phyloP scores from a whole-genome alignment of 2,329 filamentous ascomycete species.

The Fusarium hostae region DNA sequence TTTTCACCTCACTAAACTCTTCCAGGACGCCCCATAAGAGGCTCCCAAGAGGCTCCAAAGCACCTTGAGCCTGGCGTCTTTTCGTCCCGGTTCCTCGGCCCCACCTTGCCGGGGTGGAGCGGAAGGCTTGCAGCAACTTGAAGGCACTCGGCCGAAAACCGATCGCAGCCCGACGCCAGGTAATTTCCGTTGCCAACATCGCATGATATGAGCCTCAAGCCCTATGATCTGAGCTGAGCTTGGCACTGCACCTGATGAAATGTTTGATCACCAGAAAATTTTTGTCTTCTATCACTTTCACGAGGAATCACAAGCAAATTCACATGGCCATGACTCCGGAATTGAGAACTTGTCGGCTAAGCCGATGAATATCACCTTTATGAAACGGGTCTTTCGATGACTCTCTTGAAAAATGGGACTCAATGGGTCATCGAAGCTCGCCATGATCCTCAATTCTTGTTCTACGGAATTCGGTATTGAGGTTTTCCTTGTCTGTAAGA shows the following conservation, averaged over 20 bases:
- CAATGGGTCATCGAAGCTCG: conserved; percentile 7
- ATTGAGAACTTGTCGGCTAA: conserved; percentile 11
- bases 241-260: neutral
- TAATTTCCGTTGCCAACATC: conserved; percentile 8
- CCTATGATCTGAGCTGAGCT: neutral
- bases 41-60: neutral
- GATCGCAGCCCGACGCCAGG: neutral
- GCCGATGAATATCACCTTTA: conserved; percentile 18
- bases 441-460: conserved; percentile 5
- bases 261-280: neutral
- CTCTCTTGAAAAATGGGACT: conserved; percentile 1
- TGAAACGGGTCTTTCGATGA: conserved; percentile 18
- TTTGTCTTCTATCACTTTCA: neutral
- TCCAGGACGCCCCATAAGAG: conserved; percentile 10
- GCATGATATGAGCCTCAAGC: conserved; percentile 1
- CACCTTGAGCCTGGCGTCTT: conserved; percentile 11
- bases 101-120: conserved; percentile 19
- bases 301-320: conserved; percentile 2
- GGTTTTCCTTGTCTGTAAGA: conserved; percentile 1
- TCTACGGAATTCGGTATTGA: conserved; percentile 21
- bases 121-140: neutral
- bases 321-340: conserved; percentile 1
- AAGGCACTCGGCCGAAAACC: conserved; percentile 25
- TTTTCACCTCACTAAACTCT: conserved; percentile 22
- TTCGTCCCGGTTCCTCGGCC: conserved; percentile 6